Base-by-base conservation (phyloP, 805 yeast species). In the Metschnikowia matae region DNA sequence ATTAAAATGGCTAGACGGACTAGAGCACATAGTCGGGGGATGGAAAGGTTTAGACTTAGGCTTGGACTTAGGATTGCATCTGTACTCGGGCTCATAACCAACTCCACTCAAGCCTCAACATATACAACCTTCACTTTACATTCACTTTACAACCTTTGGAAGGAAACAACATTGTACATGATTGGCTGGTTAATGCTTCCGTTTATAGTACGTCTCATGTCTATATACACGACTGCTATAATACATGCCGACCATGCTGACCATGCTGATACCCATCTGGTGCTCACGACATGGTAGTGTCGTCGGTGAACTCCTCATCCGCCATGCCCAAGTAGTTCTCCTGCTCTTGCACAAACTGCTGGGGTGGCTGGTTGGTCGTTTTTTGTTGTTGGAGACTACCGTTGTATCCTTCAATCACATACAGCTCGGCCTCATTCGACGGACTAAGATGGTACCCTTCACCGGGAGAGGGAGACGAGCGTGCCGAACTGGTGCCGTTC, bases 241-340 rank as follows among this genome's bases (percentile, higher is more conserved):
- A 26, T 26, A 26, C 29, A 26, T 26, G 29, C 29, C 29, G 29
- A 26, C 29, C 29, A 26, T 26, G 29, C 29, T 26, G 29, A 26
- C 29, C 29, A 26, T 26, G 29, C 29, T 26, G 29, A 4, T 26
- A 26, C 29, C 20, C 20, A 26, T 11, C 29, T 26, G 29, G 29
- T 26, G 29, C 29, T 41, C 38, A 39, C 36, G 41, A 32, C 55
- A 52, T 52, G 17, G 49, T 36, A 18, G 49, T 50, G 34, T 55
- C 51, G 38, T 56, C 60, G 15, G 55, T 46, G 46, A 43, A 55
- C 39, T 57, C 60, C 44, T 57, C 62, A 39, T 62, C 66, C n/a
- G 54, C 63, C 74, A 69, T 69, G 2, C 74, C 74, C 51, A 70
- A 67, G 47, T 65, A 70, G 54, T 70, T 62, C 48, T 70, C 75